Conservation (phyloP, 768 basidiomycete species). For the Auricularia sp. region DNA sequence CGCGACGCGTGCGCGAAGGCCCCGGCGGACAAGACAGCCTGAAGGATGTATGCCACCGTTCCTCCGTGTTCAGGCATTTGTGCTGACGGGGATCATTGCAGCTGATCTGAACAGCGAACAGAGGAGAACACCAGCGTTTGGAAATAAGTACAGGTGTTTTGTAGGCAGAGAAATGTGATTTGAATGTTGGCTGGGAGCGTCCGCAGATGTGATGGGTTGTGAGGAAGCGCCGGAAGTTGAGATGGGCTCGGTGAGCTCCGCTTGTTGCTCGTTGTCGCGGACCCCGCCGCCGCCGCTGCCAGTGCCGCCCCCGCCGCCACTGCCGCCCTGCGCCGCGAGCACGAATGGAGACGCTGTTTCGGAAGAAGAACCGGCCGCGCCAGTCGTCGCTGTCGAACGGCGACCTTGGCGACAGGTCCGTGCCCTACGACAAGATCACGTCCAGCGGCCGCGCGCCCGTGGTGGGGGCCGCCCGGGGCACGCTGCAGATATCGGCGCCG, state of each 20-base stretch:
- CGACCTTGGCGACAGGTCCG: slow-evolving; percentile 52
- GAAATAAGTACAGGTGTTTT: too few relatives aligned
- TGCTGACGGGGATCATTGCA: too few relatives aligned
- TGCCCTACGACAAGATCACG: slow-evolving; percentile 62
- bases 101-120: too few relatives aligned
- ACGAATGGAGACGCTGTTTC: slow-evolving; percentile 57
- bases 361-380: slow-evolving; percentile 51
- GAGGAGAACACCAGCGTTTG: too few relatives aligned
- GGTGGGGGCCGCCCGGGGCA: slow-evolving; percentile 45
- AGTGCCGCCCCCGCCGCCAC: background rate
- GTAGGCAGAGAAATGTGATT: too few relatives aligned
- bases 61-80: too few relatives aligned
- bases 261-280: too few relatives aligned
- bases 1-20: slow-evolving; percentile 44
- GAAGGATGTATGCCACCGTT: slow-evolving; percentile 3
- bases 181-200: too few relatives aligned
- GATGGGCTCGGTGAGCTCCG: too few relatives aligned
- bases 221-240: too few relatives aligned
- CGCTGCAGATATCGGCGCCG: slow-evolving; percentile 62
- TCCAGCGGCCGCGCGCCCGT: slow-evolving; percentile 49
- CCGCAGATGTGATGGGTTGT: too few relatives aligned
- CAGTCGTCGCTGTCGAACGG: slow-evolving; percentile 46
- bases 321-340: background rate
- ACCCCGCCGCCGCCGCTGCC: too few relatives aligned
- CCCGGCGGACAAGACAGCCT: slow-evolving; percentile 35